Conservation (phyloP, 352 stramenopile species). For the Globisporangium polare region DNA sequence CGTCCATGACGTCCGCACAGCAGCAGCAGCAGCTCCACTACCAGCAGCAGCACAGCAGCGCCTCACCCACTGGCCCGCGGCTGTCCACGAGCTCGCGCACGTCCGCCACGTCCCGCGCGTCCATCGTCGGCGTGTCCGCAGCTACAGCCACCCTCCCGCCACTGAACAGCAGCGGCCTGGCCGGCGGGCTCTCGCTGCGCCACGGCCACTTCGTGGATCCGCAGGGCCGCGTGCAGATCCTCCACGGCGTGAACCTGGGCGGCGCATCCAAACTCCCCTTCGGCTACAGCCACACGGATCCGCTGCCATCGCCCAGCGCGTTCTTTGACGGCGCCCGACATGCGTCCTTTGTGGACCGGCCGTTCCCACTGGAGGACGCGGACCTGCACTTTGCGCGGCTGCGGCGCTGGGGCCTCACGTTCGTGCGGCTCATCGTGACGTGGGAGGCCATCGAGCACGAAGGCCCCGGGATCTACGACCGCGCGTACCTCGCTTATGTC, state of each 20-base stretch:
- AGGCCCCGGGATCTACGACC: conserved; percentile 79
- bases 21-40: neutral
- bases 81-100: conserved; percentile 13
- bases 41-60: neutral
- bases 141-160: neutral
- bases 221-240: conserved; percentile 61
- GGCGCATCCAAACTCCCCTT: conserved; percentile 85
- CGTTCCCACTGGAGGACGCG: conserved; percentile 83
- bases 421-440: conserved; percentile 82
- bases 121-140: neutral
- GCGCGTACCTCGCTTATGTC: conserved; percentile 82
- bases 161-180: conserved; percentile 12
- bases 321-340: conserved; percentile 51
- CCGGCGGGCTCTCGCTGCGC: conserved; percentile 34
- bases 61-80: conserved; percentile 1
- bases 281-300: conserved; percentile 50
- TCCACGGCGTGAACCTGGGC: conserved; percentile 87
- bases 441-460: conserved; percentile 90
- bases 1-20: neutral
- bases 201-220: conserved; percentile 82
- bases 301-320: conserved; percentile 14
- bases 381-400: conserved; percentile 74
- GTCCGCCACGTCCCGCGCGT: neutral
- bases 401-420: conserved; percentile 79
- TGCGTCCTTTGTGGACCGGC: conserved; percentile 78